These are phyloP conservation scores for Aspergillus glaucus DNA, from an alignment of 2,329 filamentous ascomycete species.

Conservation along the genomic window DNA sequence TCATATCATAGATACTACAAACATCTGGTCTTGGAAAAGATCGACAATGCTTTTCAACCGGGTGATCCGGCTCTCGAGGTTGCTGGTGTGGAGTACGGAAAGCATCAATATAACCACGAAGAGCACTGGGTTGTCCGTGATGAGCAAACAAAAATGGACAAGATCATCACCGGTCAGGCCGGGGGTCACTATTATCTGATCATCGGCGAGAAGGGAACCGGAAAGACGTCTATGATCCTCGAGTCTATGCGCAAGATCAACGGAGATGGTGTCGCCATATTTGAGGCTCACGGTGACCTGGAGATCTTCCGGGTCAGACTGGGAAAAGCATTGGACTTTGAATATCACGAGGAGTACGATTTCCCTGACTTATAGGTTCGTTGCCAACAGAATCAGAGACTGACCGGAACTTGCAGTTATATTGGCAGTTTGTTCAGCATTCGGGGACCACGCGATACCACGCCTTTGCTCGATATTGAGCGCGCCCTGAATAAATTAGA, in stretches of 20 bases:
- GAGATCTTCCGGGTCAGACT: conserved; percentile 92
- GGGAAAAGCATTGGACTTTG: conserved; percentile 90
- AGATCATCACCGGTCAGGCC: conserved; percentile 68
- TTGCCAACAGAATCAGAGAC: background rate
- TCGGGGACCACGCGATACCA: conserved; percentile 82
- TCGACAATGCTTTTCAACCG: conserved; percentile 82
- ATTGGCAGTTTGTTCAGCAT: conserved; percentile 96
- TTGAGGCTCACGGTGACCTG: conserved; percentile 89
- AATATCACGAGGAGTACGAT: conserved; percentile 76
- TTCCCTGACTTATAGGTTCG: no score
- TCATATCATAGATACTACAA: conserved; percentile 83
- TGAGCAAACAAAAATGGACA: conserved; percentile 75
- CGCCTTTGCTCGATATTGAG: conserved; percentile 89
- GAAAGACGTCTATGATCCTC: conserved; percentile 93
- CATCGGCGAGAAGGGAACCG: conserved; percentile 91
- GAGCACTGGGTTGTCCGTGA: conserved; percentile 76
- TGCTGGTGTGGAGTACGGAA: conserved; percentile 50
- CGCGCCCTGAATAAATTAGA: conserved; percentile 96
- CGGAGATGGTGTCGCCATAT: conserved; percentile 85
- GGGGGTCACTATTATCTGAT: conserved; percentile 84
- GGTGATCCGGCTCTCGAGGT: conserved; percentile 85
- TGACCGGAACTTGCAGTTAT: conserved; percentile 26
- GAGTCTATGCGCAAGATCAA: conserved; percentile 92
- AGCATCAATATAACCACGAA: conserved; percentile 33
- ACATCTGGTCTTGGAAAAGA: conserved; percentile 81